A percentile compares a stretch with the other conserved stretches of the same genome.
phyloP scores from a whole-genome alignment of 164 flowering plant species.

The Vitis rotundifolia region DNA sequence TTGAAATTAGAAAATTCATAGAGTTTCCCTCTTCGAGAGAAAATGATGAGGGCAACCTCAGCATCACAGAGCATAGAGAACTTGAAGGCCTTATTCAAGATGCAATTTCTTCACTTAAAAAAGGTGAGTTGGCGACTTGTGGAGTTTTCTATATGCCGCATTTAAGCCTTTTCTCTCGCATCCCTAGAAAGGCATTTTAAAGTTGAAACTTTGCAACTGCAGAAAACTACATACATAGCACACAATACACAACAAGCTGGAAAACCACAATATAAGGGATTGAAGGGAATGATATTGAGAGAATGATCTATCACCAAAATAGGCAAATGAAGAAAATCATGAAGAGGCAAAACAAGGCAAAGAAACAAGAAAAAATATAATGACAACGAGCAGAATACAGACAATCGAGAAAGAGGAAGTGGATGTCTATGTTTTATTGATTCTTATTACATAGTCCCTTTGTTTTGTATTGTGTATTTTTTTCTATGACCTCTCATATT shows the following conservation, averaged over 20 bases:
- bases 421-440: no score
- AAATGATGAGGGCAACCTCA: slow-evolving; percentile 61
- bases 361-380: no score
- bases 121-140: slow-evolving; percentile 79
- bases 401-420: no score
- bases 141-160: slow-evolving; percentile 66
- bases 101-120: slow-evolving; percentile 68
- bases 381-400: no score
- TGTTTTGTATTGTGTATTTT: no score
- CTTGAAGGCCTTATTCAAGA: no score
- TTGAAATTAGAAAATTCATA: slow-evolving; percentile 63
- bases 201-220: neutral
- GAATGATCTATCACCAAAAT: neutral
- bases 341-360: neutral
- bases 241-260: neutral
- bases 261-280: no score
- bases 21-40: slow-evolving; percentile 68
- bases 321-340: neutral
- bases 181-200: slow-evolving; percentile 10
- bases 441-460: no score
- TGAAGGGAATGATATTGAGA: neutral
- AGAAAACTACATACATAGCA: neutral
- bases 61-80: no score
- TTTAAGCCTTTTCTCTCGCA: slow-evolving; percentile 76
- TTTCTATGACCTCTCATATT: neutral